These are phyloP conservation scores for Penicillium bialowiezense DNA, from an alignment of 495 filamentous ascomycete genomes.

Conservation along the genomic window DNA sequence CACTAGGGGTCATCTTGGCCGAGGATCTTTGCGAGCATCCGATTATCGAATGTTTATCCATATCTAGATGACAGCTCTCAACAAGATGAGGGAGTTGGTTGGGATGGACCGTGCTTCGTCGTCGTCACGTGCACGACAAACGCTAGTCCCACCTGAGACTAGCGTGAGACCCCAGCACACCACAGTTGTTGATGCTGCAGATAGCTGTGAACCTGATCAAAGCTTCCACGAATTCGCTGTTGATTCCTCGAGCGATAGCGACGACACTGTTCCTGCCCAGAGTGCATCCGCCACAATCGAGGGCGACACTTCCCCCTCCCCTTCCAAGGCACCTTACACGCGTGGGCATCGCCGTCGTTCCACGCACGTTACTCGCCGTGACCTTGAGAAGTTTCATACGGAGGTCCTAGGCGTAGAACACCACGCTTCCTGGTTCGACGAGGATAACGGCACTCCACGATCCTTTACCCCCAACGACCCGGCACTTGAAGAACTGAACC, in stretches of 20 bases:
- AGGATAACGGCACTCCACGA: slow-evolving; percentile 27
- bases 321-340: slow-evolving; percentile 40
- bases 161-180: slow-evolving; percentile 7
- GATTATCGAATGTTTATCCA: neutral
- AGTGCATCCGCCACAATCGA: slow-evolving; percentile 37
- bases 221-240: neutral
- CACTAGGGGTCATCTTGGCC: neutral
- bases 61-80: slow-evolving; percentile 14
- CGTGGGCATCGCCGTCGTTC: slow-evolving; percentile 48
- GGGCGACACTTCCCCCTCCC: slow-evolving; percentile 28
- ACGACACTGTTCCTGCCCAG: neutral
- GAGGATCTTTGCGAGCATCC: neutral
- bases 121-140: neutral
- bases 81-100: slow-evolving; percentile 22
- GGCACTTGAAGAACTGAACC: slow-evolving; percentile 35
- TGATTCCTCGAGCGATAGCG: slow-evolving; percentile 2
- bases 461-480: slow-evolving; percentile 31
- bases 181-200: neutral
- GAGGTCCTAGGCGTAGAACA: slow-evolving; percentile 40
- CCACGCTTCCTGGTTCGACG: slow-evolving; percentile 29
- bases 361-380: slow-evolving; percentile 43
- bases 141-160: neutral
- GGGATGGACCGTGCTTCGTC: slow-evolving; percentile 8
- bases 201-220: slow-evolving; percentile 1
- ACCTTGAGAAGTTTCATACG: slow-evolving; percentile 45